A percentile compares a stretch with the other conserved stretches of the same genome.
Conservation (phyloP, 1,284 basidiomycete genomes). For the Boletellus sp. region DNA sequence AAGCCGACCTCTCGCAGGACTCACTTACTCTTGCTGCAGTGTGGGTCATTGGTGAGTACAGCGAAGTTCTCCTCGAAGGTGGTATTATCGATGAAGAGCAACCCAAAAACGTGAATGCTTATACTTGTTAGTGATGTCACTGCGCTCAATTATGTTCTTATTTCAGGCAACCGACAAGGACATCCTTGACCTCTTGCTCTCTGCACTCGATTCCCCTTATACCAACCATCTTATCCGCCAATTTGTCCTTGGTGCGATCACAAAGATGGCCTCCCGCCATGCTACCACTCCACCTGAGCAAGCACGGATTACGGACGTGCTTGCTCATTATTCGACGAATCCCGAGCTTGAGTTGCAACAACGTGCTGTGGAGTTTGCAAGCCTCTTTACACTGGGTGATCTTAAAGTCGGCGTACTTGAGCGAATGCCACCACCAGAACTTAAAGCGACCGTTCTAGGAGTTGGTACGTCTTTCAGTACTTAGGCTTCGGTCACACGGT, state of each 20-base stretch:
- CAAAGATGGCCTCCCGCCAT: slow-evolving; percentile 84
- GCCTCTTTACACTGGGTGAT: slow-evolving; percentile 72
- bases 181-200: slow-evolving; percentile 83
- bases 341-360: slow-evolving; percentile 95
- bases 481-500: neutral
- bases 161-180: slow-evolving; percentile 74
- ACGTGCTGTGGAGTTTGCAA: slow-evolving; percentile 92
- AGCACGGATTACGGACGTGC: slow-evolving; percentile 73
- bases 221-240: slow-evolving; percentile 89
- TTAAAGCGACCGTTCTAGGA: slow-evolving; percentile 92
- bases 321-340: slow-evolving; percentile 77
- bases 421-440: slow-evolving; percentile 96
- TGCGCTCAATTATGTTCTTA: slow-evolving; percentile 2
- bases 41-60: slow-evolving; percentile 98
- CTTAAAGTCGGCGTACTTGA: slow-evolving; percentile 90
- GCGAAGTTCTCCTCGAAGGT: slow-evolving; percentile 84
- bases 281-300: slow-evolving; percentile 66
- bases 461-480: slow-evolving; percentile 49
- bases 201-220: slow-evolving; percentile 91
- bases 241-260: slow-evolving; percentile 86
- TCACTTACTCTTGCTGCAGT: slow-evolving; percentile 89
- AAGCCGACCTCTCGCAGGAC: slow-evolving; percentile 93
- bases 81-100: slow-evolving; percentile 89
- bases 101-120: slow-evolving; percentile 57
- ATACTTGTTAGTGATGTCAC: neutral